Percentiles rank a stretch among this genome's conserved stretches.
Conservation (phyloP, 31 red algal species). For the Odonthalia washingtoniensis region DNA sequence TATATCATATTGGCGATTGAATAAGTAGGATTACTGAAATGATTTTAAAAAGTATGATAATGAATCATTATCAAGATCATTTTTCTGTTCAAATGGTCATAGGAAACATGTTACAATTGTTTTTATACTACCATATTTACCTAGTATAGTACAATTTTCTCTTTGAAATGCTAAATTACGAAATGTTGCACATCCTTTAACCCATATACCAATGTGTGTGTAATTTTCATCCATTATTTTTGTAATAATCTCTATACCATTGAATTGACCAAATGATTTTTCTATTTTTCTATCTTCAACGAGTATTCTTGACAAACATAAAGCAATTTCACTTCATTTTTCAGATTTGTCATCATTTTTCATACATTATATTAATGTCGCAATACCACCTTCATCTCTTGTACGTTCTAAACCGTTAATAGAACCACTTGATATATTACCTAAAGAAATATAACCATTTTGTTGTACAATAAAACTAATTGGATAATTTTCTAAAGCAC, state of each 20-base stretch:
- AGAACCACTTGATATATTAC: conserved; percentile 61
- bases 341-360: conserved; percentile 42
- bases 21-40: conserved; percentile 73
- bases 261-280: conserved; percentile 60
- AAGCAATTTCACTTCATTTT: conserved; percentile 50
- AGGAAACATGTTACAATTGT: conserved; percentile 34
- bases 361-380: conserved; percentile 46
- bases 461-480: conserved; percentile 56
- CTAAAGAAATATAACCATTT: conserved; percentile 61
- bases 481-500: conserved; percentile 63
- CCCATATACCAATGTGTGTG: conserved; percentile 52
- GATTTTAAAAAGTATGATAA: conserved; percentile 65
- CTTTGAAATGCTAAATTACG: conserved; percentile 67
- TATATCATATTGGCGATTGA: conserved; percentile 70
- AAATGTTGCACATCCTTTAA: conserved; percentile 65
- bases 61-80: conserved; percentile 15
- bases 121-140: conserved; percentile 31
- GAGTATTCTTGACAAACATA: conserved; percentile 56
- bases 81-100: conserved; percentile 43
- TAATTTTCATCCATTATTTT: conserved; percentile 62
- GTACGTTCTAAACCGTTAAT: conserved; percentile 62
- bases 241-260: conserved; percentile 59
- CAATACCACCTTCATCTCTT: conserved; percentile 69
- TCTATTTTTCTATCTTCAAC: conserved; percentile 66
- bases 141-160: conserved; percentile 53